These are phyloP conservation scores for Staphylotrichum tortipilum DNA, from an alignment of 495 filamentous ascomycete species.

Conservation along the genomic window DNA sequence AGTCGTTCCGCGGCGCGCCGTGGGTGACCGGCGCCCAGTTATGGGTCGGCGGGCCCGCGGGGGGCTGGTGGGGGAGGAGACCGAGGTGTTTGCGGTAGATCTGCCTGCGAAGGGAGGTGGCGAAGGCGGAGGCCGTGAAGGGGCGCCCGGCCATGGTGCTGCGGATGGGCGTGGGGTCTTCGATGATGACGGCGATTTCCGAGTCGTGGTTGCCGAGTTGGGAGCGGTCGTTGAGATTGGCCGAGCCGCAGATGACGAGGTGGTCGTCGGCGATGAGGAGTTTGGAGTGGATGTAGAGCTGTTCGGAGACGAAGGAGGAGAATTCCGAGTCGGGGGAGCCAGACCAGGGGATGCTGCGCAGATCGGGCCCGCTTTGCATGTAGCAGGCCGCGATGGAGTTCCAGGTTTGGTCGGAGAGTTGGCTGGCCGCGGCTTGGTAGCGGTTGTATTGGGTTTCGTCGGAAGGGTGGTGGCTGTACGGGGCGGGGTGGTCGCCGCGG, in stretches of 20 bases:
- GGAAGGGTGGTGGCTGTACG: conserved; percentile 7
- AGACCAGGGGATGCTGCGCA: conserved; percentile 73
- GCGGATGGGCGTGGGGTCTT: conserved; percentile 59
- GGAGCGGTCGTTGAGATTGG: conserved; percentile 91
- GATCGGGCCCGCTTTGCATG: conserved; percentile 72
- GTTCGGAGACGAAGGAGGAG: conserved; percentile 82
- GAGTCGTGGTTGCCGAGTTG: conserved; percentile 82
- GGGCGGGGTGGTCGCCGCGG: conserved; percentile 2
- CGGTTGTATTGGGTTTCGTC: conserved; percentile 38
- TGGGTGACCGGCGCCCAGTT: conserved; percentile 70
- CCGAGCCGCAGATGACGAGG: conserved; percentile 81
- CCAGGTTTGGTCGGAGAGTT: conserved; percentile 49
- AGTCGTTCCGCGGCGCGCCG: conserved; percentile 54
- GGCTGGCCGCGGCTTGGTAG: conserved; percentile 61
- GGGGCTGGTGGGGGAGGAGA: conserved; percentile 63
- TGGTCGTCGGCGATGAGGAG: conserved; percentile 88
- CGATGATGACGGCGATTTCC: conserved; percentile 30
- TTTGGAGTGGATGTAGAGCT: conserved; percentile 92
- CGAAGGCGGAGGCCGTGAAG: conserved; percentile 70
- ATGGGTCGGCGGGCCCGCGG: conserved; percentile 45
- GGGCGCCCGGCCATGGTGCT: conserved; percentile 63
- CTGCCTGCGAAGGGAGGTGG: conserved; percentile 70
- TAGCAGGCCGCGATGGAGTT: conserved; percentile 74
- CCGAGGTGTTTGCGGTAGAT: conserved; percentile 90
- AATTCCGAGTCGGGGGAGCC: conserved; percentile 66